Base-by-base conservation (phyloP, 1,139 yeast species). In the Torulaspora globosa region DNA sequence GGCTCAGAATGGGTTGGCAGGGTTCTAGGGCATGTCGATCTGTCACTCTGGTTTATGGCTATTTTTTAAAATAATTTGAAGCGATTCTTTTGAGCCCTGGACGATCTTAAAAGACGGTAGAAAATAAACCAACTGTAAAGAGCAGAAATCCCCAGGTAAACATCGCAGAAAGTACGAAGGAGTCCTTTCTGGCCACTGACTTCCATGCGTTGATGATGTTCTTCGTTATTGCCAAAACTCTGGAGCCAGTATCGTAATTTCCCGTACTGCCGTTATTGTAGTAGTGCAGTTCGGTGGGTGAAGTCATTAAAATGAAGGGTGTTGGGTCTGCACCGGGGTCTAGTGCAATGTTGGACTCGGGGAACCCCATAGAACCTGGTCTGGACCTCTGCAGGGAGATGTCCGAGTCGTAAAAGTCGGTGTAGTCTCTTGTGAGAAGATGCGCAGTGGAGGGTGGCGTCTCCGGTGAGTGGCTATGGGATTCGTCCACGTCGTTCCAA, bases 401-500 rank as follows among this genome's bases (percentile, higher is more conserved):
- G 11, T 40, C 50, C 8, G 50, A 38, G 19, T 44, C 45, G 35
- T 47, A 47, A 37, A 39, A 46, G 23, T 47, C 43, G 10, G 41
- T 30, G 26, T 43, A 39, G 35, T 44, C 41, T 8, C 39, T 32
- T 30, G 37, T 31, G 10, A 28, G 27, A 12, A 39, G 12, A 19
- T 40, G 42, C 9, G 39, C 21, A 7, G 21, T 24, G 18, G 35
- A 18, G 7, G 32, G 30, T 8, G 41, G 31, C 3, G 38, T 26
- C 18, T 32, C 41, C 14, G 43, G 28, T 6, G 48, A 30, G 31
- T 39, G 37, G 44, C 39, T 36, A 24, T 39, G 40, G 47, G 49
- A 45, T 19, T 46, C 50, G 9, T 50, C 50, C 21, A 49, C 44
- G 38, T 60, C 61, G n/a, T 51, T 55, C 57, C 62, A 60, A 26